Conservation (phyloP, 257 asterid genomes). For the Solanum appendiculatum region DNA sequence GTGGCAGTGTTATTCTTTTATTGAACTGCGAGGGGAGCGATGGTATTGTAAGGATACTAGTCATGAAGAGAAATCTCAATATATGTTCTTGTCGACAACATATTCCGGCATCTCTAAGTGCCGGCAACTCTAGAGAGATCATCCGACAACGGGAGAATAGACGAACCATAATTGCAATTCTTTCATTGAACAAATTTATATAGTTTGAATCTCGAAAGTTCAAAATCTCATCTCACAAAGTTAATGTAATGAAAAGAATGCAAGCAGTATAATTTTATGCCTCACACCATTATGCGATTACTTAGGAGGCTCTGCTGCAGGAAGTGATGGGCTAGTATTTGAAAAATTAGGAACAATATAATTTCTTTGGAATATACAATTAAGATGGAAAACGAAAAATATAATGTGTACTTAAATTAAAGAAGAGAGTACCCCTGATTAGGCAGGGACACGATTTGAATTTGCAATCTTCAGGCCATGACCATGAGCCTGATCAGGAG, state of each 20-base stretch:
- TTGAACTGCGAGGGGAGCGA: not conserved
- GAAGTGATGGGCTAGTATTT: not conserved
- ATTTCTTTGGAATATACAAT: not conserved
- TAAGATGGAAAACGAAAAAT: not conserved
- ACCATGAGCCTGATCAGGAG: no score
- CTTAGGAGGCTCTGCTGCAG: no score
- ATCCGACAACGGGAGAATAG: no score
- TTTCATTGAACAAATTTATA: no score
- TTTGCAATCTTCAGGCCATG: no score
- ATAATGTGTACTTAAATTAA: not conserved
- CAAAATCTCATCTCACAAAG: not conserved
- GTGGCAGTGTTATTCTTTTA: not conserved
- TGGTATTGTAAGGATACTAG: not conserved
- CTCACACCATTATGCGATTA: no score
- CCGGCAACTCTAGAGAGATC: not conserved
- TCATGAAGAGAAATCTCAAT: not conserved
- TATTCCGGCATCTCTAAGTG: not conserved
- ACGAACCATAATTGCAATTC: not conserved
- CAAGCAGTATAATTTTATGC: not conserved
- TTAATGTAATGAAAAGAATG: not conserved
- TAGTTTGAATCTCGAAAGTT: not conserved
- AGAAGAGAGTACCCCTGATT: not conserved
- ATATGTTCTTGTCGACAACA: not conserved
- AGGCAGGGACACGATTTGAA: no score
- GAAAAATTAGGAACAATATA: not conserved